Evolutionary conservation across 2,329 filamentous ascomycete genomes (phyloP).

Genomic region (Mycocentrospora acerina): DNA sequence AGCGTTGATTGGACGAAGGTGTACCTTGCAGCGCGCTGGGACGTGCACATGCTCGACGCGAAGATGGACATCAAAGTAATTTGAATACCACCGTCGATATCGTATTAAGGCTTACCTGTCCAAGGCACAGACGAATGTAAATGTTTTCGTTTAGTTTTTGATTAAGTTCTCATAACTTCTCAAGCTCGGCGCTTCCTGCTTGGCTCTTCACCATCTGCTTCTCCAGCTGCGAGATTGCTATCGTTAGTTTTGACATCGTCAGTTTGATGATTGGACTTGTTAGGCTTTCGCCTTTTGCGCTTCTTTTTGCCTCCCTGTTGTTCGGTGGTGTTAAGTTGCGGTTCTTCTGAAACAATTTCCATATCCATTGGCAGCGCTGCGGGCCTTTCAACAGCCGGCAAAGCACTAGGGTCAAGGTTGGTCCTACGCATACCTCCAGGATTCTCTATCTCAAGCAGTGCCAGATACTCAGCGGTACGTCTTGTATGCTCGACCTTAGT

Average conservation of each 20-base stretch:
- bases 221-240: slow-evolving; percentile 3
- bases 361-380: slow-evolving; percentile 15
- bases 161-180: too few relatives aligned
- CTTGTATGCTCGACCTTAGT: slow-evolving; percentile 37
- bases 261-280: slow-evolving; percentile 5
- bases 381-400: slow-evolving; percentile 23
- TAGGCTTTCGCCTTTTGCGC: slow-evolving; percentile 22
- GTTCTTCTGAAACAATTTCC: slow-evolving; percentile 3
- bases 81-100: too few relatives aligned
- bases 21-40: slow-evolving; percentile 2
- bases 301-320: slow-evolving; percentile 21
- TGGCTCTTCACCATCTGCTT: slow-evolving; percentile 8
- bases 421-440: slow-evolving; percentile 17
- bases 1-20: slow-evolving; percentile 6
- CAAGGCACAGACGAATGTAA: too few relatives aligned
- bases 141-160: too few relatives aligned
- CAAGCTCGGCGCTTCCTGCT: slow-evolving; percentile 21
- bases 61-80: not conserved
- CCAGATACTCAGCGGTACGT: slow-evolving; percentile 34
- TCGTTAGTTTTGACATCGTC: slow-evolving; percentile 9
- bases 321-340: not conserved
- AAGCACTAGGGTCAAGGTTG: slow-evolving; percentile 2
- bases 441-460: slow-evolving; percentile 25
- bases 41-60: not conserved
- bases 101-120: too few relatives aligned